Conservation (phyloP, 768 basidiomycete species). For the Mycena vulgaris region DNA sequence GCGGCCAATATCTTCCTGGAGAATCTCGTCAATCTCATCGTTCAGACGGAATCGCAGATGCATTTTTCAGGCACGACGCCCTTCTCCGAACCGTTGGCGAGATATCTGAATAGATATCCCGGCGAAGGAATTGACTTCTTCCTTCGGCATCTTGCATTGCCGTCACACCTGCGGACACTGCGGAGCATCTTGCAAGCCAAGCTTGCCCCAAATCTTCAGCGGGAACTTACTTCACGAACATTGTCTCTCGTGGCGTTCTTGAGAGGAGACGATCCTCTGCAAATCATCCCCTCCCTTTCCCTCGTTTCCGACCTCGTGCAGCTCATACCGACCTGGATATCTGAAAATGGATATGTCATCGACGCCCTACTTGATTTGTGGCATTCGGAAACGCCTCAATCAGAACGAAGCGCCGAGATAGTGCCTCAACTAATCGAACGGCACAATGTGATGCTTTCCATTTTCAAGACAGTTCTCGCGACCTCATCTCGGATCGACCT, state of each 20-base stretch:
- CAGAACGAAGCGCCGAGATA: slow-evolving; percentile 59
- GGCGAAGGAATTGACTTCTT: slow-evolving; percentile 90
- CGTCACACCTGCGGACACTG: slow-evolving; percentile 86
- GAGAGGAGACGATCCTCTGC: slow-evolving; percentile 61
- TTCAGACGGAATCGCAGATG: slow-evolving; percentile 93
- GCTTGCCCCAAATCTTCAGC: slow-evolving; percentile 82
- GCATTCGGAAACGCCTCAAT: slow-evolving; percentile 66
- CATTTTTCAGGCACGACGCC: slow-evolving; percentile 92
- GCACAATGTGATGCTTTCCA: slow-evolving; percentile 76
- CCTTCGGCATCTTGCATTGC: slow-evolving; percentile 81
- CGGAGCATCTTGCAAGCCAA: slow-evolving; percentile 86
- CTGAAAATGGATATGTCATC: slow-evolving; percentile 75
- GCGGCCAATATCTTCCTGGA: slow-evolving; percentile 94
- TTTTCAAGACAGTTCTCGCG: slow-evolving; percentile 83
- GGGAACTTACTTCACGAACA: slow-evolving; percentile 76
- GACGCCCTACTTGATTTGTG: slow-evolving; percentile 83
- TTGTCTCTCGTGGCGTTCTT: slow-evolving; percentile 69
- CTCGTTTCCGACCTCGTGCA: slow-evolving; percentile 84
- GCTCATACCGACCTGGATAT: slow-evolving; percentile 79
- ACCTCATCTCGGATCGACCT: slow-evolving; percentile 87
- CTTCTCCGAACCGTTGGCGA: slow-evolving; percentile 93
- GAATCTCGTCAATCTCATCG: slow-evolving; percentile 87
- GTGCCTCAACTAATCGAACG: slow-evolving; percentile 69
- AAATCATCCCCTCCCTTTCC: slow-evolving; percentile 79
- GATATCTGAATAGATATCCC: slow-evolving; percentile 93